phyloP scores from a whole-genome alignment of 1,139 yeast species.

The Candida buenavistaensis region DNA sequence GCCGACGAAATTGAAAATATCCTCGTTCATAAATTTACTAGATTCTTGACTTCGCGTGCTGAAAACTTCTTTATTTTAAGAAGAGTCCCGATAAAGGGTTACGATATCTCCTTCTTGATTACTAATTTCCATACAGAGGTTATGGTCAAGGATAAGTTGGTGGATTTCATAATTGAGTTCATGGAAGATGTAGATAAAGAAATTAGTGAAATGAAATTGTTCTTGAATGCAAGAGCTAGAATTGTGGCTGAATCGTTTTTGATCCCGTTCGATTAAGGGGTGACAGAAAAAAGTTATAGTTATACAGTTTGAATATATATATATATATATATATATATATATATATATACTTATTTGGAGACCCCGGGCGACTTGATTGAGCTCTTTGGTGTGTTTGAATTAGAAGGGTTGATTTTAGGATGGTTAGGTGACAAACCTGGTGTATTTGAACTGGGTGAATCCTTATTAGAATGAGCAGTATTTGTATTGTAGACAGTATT shows the following conservation, averaged over 20 bases:
- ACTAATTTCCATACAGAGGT: constrained; percentile 95
- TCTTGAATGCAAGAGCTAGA: constrained; percentile 96
- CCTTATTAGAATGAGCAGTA: constrained; percentile 6
- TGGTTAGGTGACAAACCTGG: constrained; percentile 33
- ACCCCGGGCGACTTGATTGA: constrained; percentile 4
- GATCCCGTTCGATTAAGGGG: constrained; percentile 63
- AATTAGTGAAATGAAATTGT: constrained; percentile 96
- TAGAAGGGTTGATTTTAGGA: background rate
- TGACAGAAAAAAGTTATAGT: background rate
- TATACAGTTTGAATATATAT: constrained; percentile 5
- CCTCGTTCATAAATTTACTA: constrained; percentile 88
- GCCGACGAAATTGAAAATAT: constrained; percentile 97
- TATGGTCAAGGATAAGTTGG: constrained; percentile 92
- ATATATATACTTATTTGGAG: constrained; percentile 3
- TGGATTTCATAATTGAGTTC: constrained; percentile 94
- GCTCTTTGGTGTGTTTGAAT: constrained; percentile 2
- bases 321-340: constrained; percentile 5
- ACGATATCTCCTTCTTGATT: constrained; percentile 88
- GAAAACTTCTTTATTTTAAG: constrained; percentile 90
- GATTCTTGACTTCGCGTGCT: constrained; percentile 93
- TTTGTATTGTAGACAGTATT: background rate
- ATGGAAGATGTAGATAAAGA: constrained; percentile 99
- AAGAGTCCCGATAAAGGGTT: constrained; percentile 87
- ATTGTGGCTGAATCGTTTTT: constrained; percentile 95
- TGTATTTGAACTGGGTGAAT: constrained; percentile 33